Evolutionary conservation across 768 basidiomycete genomes (phyloP).

Genomic region (Suillus hirtellus): DNA sequence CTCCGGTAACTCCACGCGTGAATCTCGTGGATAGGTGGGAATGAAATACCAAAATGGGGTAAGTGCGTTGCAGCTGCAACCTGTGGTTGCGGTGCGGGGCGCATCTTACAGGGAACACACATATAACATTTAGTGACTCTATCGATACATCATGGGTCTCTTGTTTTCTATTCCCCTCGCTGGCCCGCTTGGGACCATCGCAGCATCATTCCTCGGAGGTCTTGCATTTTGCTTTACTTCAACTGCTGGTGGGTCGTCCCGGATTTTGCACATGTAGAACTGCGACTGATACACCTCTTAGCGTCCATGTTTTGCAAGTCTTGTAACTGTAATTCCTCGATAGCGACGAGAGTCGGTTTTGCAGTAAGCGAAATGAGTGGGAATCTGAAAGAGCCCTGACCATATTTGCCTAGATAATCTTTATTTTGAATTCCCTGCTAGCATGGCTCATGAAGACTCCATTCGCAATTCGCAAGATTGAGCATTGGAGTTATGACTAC

Average conservation of each 20-base stretch:
- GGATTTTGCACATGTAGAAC: slow-evolving; percentile 13
- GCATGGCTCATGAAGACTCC: slow-evolving; percentile 97
- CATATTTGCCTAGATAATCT: slow-evolving; percentile 71
- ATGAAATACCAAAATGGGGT: slow-evolving; percentile 3
- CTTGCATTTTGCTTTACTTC: slow-evolving; percentile 86
- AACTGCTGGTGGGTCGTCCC: slow-evolving; percentile 62
- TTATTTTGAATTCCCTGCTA: slow-evolving; percentile 91
- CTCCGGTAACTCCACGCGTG: too few relatives aligned
- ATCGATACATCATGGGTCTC: slow-evolving; percentile 58
- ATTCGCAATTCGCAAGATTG: slow-evolving; percentile 79
- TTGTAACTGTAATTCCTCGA: slow-evolving; percentile 98
- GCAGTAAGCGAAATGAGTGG: slow-evolving; percentile 55
- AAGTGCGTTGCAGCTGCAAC: background rate
- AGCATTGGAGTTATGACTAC: slow-evolving; percentile 94
- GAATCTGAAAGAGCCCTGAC: background rate
- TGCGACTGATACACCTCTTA: slow-evolving; percentile 27
- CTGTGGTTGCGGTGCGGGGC: too few relatives aligned
- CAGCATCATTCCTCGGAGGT: slow-evolving; percentile 80
- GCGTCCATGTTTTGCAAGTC: slow-evolving; percentile 98
- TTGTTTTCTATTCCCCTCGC: slow-evolving; percentile 72
- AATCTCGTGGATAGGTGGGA: background rate
- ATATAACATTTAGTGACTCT: background rate
- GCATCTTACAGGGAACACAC: background rate
- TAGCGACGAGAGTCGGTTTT: slow-evolving; percentile 95
- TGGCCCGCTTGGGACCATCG: slow-evolving; percentile 69